Evolutionary conservation across 805 yeast genomes (phyloP).

Genomic region (Teunomyces cretensis): DNA sequence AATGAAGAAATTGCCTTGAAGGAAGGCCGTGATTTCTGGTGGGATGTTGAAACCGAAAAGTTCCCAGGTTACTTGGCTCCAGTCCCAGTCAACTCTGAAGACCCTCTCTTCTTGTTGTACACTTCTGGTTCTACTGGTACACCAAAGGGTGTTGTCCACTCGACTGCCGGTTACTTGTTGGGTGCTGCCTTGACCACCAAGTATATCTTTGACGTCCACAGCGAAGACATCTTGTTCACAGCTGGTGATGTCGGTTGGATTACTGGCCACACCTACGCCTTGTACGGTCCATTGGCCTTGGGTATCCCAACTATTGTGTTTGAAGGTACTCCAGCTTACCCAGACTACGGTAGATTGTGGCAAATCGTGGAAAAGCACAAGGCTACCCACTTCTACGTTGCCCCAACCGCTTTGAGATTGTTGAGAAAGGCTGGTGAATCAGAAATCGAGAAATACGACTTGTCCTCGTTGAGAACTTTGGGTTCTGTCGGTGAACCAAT

Average conservation of each 20-base stretch:
- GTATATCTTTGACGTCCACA: conserved; percentile 74
- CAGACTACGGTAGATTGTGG: conserved; percentile 79
- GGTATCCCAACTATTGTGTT: conserved; percentile 81
- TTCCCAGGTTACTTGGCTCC: conserved; percentile 72
- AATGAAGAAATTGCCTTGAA: conserved; percentile 50
- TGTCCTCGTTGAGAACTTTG: conserved; percentile 63
- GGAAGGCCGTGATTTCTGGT: conserved; percentile 68
- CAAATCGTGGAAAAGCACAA: conserved; percentile 68
- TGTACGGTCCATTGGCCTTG: conserved; percentile 74
- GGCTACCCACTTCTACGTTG: conserved; percentile 79
- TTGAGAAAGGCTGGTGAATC: conserved; percentile 72
- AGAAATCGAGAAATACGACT: conserved; percentile 59
- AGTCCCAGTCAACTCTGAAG: conserved; percentile 74
- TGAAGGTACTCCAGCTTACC: conserved; percentile 88
- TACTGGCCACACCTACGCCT: conserved; percentile 82
- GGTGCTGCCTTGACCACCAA: conserved; percentile 74
- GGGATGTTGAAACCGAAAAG: conserved; percentile 69
- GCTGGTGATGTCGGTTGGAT: conserved; percentile 94
- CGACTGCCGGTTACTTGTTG: conserved; percentile 76
- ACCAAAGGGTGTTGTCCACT: conserved; percentile 83
- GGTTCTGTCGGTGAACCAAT: conserved; percentile 90
- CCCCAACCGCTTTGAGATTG: conserved; percentile 79
- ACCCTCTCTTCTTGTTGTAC: conserved; percentile 75
- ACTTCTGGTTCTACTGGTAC: conserved; percentile 89
- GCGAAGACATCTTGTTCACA: conserved; percentile 73